phyloP scores from a whole-genome alignment of 352 stramenopile genomes.

The Phytophthora rubi region DNA sequence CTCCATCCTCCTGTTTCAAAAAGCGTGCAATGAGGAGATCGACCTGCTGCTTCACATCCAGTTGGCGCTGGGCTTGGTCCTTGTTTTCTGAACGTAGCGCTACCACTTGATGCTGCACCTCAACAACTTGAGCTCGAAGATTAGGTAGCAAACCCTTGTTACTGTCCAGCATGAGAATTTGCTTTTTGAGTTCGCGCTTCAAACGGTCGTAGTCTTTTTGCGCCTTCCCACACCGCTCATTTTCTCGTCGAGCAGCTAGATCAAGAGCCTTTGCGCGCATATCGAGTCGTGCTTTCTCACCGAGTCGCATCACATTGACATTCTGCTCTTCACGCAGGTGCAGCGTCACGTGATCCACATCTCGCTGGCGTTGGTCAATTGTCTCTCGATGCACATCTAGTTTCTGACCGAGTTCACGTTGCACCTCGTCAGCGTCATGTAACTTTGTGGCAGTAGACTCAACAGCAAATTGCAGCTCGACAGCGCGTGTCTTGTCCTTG shows the following conservation, averaged over 20 bases:
- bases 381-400: conserved; percentile 91
- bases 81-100: conserved; percentile 74
- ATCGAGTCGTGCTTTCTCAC: conserved; percentile 75
- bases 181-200: conserved; percentile 91
- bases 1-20: conserved; percentile 84
- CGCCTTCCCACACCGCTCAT: conserved; percentile 60
- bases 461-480: conserved; percentile 46
- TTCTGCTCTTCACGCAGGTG: conserved; percentile 89
- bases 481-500: conserved; percentile 46
- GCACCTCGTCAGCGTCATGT: conserved; percentile 80
- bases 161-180: conserved; percentile 78
- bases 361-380: conserved; percentile 91
- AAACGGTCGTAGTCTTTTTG: conserved; percentile 86
- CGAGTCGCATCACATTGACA: conserved; percentile 72
- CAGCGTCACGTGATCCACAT: conserved; percentile 89
- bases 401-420: conserved; percentile 83
- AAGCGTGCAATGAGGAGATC: conserved; percentile 91
- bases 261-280: conserved; percentile 68
- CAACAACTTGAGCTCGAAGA: conserved; percentile 78
- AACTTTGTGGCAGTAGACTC: conserved; percentile 59
- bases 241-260: conserved; percentile 59
- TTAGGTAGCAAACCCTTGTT: conserved; percentile 82
- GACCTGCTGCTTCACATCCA: conserved; percentile 91
- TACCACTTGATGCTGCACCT: conserved; percentile 74
- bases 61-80: conserved; percentile 61